Base-by-base conservation (phyloP, 768 basidiomycete genomes). In the Lyophyllum atratum region DNA sequence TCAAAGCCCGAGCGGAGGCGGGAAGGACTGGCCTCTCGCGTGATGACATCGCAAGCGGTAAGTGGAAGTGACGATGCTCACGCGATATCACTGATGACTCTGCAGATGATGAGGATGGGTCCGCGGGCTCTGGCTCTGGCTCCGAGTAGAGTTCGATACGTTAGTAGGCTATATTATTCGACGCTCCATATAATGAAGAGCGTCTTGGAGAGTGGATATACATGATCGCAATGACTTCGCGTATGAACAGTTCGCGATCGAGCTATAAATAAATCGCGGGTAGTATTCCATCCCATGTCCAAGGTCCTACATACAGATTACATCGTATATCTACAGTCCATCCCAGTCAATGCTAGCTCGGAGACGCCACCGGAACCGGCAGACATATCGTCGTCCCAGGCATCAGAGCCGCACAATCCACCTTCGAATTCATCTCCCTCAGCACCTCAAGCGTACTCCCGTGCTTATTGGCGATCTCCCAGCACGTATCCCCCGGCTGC, bases 11-110 rank as follows among this genome's bases (percentile, higher is more conserved):
- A 60, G 85, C 82, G 4, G 68, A 80, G 60, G 73, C 74, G 5
- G 78, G 77, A 34, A 72, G n/a, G n/a, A n/a, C n/a, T n/a, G n/a
- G n/a, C n/a, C n/a, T 89, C 8, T 76, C 82, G 1, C 65, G 65
- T 42, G 84, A 79, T 24, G 92, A 94, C 66, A 77, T 93, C 22
- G 91, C 85, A 0, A 73, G 76, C 59, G 87, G 89, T 88, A 57
- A 53, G 78, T 15, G 4, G 43, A 14, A 45, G 25, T 19, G 29
- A 15, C 42, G 31, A 11, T 21, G 40, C 39, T 10, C 12, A 19
- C 34, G 5, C 22, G 24, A 44, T 12, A 17, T 52, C 14, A 22
- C 15, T 49, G 9, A 6, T 39, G 26, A 22, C 11, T n/a, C 24
- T 26, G 40, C 39, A 59, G 66, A 67, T 52, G 69, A 69, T 42